A percentile compares a stretch with the other conserved stretches of the same genome.
Evolutionary conservation across 305 asterid genomes (phyloP).

Genomic region (Fraxinus sp.): DNA sequence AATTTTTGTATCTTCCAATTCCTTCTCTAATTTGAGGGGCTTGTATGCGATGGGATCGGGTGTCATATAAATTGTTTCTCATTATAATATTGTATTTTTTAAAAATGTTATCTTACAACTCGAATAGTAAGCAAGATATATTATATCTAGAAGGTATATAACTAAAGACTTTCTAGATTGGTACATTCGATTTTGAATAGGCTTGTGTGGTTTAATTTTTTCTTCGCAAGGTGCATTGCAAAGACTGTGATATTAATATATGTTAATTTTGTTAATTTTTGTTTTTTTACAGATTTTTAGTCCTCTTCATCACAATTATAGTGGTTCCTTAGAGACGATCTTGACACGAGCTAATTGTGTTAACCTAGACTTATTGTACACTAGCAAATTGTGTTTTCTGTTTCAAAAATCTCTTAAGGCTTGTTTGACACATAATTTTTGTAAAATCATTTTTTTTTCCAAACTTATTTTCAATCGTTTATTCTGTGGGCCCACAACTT

Average conservation of each 20-base stretch:
- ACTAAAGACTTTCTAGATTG: neutral
- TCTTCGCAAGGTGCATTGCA: neutral
- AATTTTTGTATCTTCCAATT: neutral
- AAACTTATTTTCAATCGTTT: too few species aligned
- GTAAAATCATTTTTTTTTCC: too few species aligned
- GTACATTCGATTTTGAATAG: neutral
- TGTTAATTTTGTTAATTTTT: too few species aligned
- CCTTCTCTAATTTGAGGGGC: neutral
- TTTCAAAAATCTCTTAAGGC: neutral
- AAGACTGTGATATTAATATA: neutral
- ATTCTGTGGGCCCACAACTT: neutral
- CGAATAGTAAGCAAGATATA: too few species aligned
- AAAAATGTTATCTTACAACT: neutral
- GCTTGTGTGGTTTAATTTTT: neutral
- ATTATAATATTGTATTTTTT: neutral
- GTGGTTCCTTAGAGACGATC: neutral
- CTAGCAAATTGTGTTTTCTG: too few species aligned
- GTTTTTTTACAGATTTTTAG: neutral
- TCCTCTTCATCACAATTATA: neutral
- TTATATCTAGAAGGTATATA: neutral
- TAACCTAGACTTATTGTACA: too few species aligned
- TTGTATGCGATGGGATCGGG: neutral
- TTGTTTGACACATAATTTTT: neutral
- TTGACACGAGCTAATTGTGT: neutral
- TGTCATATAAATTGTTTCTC: neutral